Conservation (phyloP, 257 asterid genomes). For the Solanum dulcamara region DNA sequence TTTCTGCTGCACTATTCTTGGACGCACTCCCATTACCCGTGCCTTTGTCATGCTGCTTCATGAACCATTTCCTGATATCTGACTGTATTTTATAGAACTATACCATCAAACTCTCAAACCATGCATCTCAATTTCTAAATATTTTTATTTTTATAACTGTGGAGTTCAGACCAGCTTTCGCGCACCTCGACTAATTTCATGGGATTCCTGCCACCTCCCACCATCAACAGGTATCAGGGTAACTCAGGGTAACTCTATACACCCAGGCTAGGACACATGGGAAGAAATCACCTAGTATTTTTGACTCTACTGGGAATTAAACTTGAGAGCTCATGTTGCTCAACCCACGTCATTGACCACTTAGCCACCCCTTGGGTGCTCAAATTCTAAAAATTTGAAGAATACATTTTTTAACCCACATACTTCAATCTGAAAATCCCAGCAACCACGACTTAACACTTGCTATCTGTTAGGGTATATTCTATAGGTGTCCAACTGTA, state of each 20-base stretch:
- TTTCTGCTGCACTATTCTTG: constrained; percentile 39
- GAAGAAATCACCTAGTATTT: neutral
- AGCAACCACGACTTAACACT: neutral
- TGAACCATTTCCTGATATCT: constrained; percentile 93
- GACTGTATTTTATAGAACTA: constrained; percentile 31
- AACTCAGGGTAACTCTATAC: neutral
- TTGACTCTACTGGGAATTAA: neutral
- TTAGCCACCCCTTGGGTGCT: neutral
- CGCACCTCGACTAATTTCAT: neutral
- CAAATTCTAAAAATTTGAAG: neutral
- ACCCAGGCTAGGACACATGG: neutral
- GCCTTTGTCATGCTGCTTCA: constrained; percentile 56
- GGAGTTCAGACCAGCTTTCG: neutral
- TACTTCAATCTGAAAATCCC: neutral
- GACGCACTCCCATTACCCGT: constrained; percentile 41
- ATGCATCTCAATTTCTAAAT: neutral
- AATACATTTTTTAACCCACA: neutral
- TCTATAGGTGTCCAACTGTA: neutral
- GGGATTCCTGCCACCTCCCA: neutral
- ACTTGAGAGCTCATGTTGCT: neutral
- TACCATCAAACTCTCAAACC: neutral
- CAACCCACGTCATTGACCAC: neutral
- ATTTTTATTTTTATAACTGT: neutral
- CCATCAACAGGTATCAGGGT: neutral
- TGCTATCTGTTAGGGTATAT: neutral